Evolutionary conservation across 495 filamentous ascomycete species (phyloP).

Genomic region (Wilcoxina mikolae): DNA sequence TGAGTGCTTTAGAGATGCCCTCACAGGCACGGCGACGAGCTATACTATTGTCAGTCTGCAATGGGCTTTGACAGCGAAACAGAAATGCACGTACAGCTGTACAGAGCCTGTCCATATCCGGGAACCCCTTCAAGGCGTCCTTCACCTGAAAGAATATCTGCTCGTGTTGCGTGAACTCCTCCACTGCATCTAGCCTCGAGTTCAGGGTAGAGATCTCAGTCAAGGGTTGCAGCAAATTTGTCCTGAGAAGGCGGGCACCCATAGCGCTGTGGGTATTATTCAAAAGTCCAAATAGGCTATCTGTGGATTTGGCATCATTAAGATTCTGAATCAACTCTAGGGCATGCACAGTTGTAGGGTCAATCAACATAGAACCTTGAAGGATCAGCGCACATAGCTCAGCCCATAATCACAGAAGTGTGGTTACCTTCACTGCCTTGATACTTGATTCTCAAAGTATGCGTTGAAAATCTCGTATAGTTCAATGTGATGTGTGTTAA

Average conservation of each 20-base stretch:
- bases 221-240: conserved; percentile 79
- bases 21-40: conserved; percentile 53
- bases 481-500: conserved; percentile 66
- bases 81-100: conserved; percentile 37
- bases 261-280: conserved; percentile 79
- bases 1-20: conserved; percentile 47
- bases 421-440: conserved; percentile 52
- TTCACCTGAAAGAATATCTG: conserved; percentile 72
- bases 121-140: conserved; percentile 56
- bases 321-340: conserved; percentile 85
- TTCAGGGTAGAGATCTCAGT: conserved; percentile 43
- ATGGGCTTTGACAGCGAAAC: conserved; percentile 7
- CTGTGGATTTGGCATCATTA: conserved; percentile 55
- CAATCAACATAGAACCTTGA: conserved; percentile 77
- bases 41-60: conserved; percentile 30
- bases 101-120: conserved; percentile 54
- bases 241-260: conserved; percentile 65
- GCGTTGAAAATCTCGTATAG: conserved; percentile 43
- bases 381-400: conserved; percentile 3
- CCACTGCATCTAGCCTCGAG: conserved; percentile 64
- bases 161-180: conserved; percentile 69
- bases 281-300: conserved; percentile 67
- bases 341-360: conserved; percentile 66
- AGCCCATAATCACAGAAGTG: too few relatives aligned
- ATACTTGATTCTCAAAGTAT: conserved; percentile 74